A percentile compares a stretch with the other conserved stretches of the same genome.
Evolutionary conservation across 169 alveolate species (phyloP).

Genomic region (Babesia ovata): DNA sequence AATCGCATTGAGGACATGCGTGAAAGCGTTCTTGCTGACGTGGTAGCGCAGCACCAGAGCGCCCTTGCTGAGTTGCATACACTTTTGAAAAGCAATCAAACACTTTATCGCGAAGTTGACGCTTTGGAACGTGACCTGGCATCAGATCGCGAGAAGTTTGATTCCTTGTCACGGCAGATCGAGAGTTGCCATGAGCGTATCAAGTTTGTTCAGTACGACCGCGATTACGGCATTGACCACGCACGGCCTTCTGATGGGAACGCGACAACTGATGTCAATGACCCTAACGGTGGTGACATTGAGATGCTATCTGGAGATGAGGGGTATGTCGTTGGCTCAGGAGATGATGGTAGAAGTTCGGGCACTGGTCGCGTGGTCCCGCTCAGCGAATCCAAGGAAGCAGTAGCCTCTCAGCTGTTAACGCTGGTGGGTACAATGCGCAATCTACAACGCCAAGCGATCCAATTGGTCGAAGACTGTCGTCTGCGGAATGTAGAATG

Average conservation of each 20-base stretch:
- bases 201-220: constrained; percentile 29
- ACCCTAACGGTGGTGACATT: background rate
- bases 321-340: background rate
- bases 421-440: constrained; percentile 15
- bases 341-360: background rate
- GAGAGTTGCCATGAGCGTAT: constrained; percentile 46
- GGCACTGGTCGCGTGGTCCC: constrained; percentile 4
- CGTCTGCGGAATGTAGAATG: constrained; percentile 38
- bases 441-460: constrained; percentile 21
- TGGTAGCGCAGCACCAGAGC: background rate
- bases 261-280: background rate
- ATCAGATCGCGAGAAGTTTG: constrained; percentile 7
- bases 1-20: constrained; percentile 14
- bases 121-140: constrained; percentile 28
- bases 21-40: background rate
- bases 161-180: constrained; percentile 7
- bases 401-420: constrained; percentile 3
- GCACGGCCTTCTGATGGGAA: background rate
- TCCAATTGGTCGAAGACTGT: constrained; percentile 49
- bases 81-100: constrained; percentile 10
- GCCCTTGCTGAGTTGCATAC: constrained; percentile 17
- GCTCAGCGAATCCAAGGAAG: constrained; percentile 31
- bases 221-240: constrained; percentile 15
- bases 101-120: constrained; percentile 23
- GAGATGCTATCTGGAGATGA: background rate